phyloP scores from a whole-genome alignment of 306 rosid genomes.

The Malus domestica region DNA sequence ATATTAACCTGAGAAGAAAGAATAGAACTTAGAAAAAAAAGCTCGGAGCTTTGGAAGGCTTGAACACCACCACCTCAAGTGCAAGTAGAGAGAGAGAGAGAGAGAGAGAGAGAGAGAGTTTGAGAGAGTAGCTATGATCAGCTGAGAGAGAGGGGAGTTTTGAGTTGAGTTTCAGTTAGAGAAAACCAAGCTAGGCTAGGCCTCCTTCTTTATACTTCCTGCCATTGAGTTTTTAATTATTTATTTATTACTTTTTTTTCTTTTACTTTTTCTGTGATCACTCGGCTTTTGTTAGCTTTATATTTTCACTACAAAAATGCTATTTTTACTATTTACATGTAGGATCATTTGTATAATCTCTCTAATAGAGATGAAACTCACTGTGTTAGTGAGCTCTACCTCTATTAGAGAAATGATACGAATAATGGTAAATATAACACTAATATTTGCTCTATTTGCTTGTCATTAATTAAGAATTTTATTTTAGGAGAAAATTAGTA shows the following conservation, averaged over 20 bases:
- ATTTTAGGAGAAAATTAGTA: slow-evolving; percentile 6
- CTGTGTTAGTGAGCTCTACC: too few species aligned
- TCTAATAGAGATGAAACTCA: too few species aligned
- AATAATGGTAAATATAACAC: too few species aligned
- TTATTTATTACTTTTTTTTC: slow-evolving; percentile 7
- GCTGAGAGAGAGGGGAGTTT: slow-evolving; percentile 1
- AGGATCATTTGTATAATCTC: too few species aligned
- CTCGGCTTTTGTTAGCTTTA: slow-evolving; percentile 27
- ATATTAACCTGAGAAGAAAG: slow-evolving; percentile 9
- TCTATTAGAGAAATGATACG: too few species aligned
- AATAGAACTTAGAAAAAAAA: neutral
- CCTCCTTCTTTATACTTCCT: slow-evolving; percentile 62
- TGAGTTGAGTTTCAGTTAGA: slow-evolving; percentile 35
- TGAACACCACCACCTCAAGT: neutral
- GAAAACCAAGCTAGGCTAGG: slow-evolving; percentile 31
- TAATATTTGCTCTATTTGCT: too few species aligned
- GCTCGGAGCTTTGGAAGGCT: neutral
- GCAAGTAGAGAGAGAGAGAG: neutral
- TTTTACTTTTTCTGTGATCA: slow-evolving; percentile 8
- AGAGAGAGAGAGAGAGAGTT: neutral
- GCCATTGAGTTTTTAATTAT: neutral
- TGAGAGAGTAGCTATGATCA: neutral
- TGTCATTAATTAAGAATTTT: neutral
- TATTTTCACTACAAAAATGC: slow-evolving; percentile 8
- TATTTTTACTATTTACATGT: too few species aligned